Percentiles rank a stretch among this genome's conserved stretches.
Evolutionary conservation across 2,329 filamentous ascomycete species (phyloP).

Genomic region (Epichloe typhina): DNA sequence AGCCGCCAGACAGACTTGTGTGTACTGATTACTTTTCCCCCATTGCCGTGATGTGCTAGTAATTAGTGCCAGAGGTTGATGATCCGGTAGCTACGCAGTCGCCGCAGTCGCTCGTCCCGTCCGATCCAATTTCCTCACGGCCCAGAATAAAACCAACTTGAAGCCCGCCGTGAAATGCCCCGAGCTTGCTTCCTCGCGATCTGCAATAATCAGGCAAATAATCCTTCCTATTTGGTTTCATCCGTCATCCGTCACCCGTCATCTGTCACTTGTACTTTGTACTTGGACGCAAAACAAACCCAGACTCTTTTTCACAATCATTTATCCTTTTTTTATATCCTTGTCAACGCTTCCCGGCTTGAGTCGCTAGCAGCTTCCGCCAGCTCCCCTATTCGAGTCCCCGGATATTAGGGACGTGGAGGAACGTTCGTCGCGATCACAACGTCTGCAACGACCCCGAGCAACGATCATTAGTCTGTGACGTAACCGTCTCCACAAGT

Average conservation of each 20-base stretch:
- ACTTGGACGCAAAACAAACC: too few relatives aligned
- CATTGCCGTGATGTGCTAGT: not conserved
- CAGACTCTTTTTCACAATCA: too few relatives aligned
- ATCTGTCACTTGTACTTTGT: not conserved
- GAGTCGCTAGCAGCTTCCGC: too few relatives aligned
- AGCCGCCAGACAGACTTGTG: too few relatives aligned
- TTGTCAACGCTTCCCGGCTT: too few relatives aligned
- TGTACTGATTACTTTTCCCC: not conserved
- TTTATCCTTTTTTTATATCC: too few relatives aligned
- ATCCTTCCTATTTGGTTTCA: not conserved
- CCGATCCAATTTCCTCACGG: not conserved
- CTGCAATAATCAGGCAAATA: not conserved
- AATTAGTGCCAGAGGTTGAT: not conserved
- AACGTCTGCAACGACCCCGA: not conserved
- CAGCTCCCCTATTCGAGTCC: too few relatives aligned
- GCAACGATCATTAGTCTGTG: not conserved
- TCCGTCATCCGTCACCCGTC: not conserved
- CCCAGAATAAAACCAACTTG: constrained; percentile 3
- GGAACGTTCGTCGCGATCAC: not conserved
- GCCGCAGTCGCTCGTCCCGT: not conserved
- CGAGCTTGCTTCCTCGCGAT: not conserved
- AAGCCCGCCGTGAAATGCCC: not conserved
- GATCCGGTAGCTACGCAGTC: not conserved
- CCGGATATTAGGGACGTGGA: too few relatives aligned
- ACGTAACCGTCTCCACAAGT: not conserved